Evolutionary conservation across 176 grass and related monocot genomes (phyloP), one percentile per base, ranked within the genome.

Genomic region (Puccinellia tenuiflora): DNA sequence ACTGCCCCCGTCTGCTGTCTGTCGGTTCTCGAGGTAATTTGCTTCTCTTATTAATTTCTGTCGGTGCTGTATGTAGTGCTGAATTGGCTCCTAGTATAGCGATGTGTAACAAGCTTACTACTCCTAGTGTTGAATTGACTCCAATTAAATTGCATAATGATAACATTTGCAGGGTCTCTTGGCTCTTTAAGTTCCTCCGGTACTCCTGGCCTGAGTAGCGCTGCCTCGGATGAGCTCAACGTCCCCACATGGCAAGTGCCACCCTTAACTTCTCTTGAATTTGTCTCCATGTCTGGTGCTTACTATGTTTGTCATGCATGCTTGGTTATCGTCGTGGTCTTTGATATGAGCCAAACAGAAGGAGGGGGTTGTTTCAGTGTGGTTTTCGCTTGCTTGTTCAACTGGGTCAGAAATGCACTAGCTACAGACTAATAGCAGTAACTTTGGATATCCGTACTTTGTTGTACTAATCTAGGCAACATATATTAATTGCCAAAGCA

Each of bases 1-100:
- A 96, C 73, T 90, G 83, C 83, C 96, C 96, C 64, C 88, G 96
- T 40, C 38, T 99, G 86, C 78, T 99, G 48, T 96, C 96, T 3
- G 79, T 96, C 7, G 93, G 91, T 47, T 87, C 80, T 79, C 91
- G 90, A 89, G 93, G 96, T 99, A 86, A 83, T 82, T 35, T 68
- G 13, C 6, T 22, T 57, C 20, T 48, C 11, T 54, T 45, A 28
- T n/a, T 63, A 24, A 3, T 86, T 76, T 75, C 0, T 84, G 20
- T 43, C 34, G 15, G 52, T 56, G 18, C 37, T 46, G 12, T 13
- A 43, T 45, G 12, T 13, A 43, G 20, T 77, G 16, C 11, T 69
- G 28, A 60, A 51, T 69, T 77, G 21, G 30, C n/a, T 31, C n/a
- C 2, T 11, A 48, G 4, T 25, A 1, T 48, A 26, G 18, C 39